Evolutionary conservation across 257 asterid genomes (phyloP).

Genomic region (Coffea canephora): DNA sequence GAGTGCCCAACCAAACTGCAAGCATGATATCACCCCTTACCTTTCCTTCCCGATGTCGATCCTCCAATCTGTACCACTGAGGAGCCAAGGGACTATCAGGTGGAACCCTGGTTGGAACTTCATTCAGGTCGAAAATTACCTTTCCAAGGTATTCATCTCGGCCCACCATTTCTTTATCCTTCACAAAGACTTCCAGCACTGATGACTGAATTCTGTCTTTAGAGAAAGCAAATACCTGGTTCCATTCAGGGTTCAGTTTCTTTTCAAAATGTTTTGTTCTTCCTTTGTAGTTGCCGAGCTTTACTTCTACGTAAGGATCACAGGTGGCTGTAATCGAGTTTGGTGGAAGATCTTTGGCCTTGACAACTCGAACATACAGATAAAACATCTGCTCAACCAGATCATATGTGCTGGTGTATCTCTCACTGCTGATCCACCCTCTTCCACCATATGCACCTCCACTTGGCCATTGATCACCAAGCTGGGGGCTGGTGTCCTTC

Average conservation of each 20-base stretch:
- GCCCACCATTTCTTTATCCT: constrained; percentile 59
- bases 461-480: constrained; percentile 50
- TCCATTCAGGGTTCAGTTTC: constrained; percentile 64
- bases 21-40: constrained; percentile 65
- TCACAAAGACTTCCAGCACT: constrained; percentile 55
- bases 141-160: constrained; percentile 58
- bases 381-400: constrained; percentile 75
- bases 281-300: constrained; percentile 76
- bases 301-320: constrained; percentile 72
- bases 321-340: constrained; percentile 35
- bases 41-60: constrained; percentile 46
- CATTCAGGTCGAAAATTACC: constrained; percentile 61
- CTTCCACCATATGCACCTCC: constrained; percentile 34
- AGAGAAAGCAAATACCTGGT: constrained; percentile 76
- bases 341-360: constrained; percentile 62
- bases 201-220: constrained; percentile 70
- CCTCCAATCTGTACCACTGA: constrained; percentile 73
- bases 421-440: constrained; percentile 57
- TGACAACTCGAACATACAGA: constrained; percentile 68
- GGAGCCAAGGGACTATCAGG: constrained; percentile 90
- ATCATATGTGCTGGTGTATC: constrained; percentile 50
- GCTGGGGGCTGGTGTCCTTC: constrained; percentile 56
- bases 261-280: constrained; percentile 49
- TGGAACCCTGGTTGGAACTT: constrained; percentile 69
- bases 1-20: constrained; percentile 78